Evolutionary conservation across 768 basidiomycete species (phyloP).

Genomic region (Russula lepida): DNA sequence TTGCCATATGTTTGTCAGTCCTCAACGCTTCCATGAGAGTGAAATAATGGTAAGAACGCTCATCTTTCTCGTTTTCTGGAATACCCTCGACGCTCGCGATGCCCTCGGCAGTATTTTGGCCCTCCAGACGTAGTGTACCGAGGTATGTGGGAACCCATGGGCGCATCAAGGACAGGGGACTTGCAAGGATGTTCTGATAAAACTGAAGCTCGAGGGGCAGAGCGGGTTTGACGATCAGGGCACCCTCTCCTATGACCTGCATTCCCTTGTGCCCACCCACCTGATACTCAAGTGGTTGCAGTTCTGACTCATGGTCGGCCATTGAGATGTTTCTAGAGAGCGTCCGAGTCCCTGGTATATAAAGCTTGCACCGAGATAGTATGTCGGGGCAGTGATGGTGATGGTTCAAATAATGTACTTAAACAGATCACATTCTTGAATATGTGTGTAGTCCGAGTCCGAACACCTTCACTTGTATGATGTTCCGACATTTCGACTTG

Average conservation of each 20-base stretch:
- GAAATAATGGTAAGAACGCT: slow-evolving; percentile 24
- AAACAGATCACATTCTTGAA: neutral
- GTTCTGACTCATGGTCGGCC: neutral
- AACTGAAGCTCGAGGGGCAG: slow-evolving; percentile 58
- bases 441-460: too few species aligned
- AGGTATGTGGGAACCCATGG: slow-evolving; percentile 68
- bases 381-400: neutral
- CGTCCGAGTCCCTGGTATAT: neutral
- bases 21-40: neutral
- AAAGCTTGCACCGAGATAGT: neutral
- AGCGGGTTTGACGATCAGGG: slow-evolving; percentile 75
- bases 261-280: slow-evolving; percentile 80
- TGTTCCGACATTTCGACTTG: too few species aligned
- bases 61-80: slow-evolving; percentile 37
- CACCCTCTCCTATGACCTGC: slow-evolving; percentile 59
- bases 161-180: slow-evolving; percentile 38
- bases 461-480: too few species aligned
- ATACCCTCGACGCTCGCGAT: slow-evolving; percentile 21
- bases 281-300: slow-evolving; percentile 42
- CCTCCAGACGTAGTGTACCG: slow-evolving; percentile 68
- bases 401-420: neutral
- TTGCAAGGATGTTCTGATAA: slow-evolving; percentile 48
- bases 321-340: neutral
- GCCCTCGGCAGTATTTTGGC: slow-evolving; percentile 30
- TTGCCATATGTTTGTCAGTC: slow-evolving; percentile 8